Conservation (phyloP, 192 early-diverging fungal species). For the Phycomyces nitens region DNA sequence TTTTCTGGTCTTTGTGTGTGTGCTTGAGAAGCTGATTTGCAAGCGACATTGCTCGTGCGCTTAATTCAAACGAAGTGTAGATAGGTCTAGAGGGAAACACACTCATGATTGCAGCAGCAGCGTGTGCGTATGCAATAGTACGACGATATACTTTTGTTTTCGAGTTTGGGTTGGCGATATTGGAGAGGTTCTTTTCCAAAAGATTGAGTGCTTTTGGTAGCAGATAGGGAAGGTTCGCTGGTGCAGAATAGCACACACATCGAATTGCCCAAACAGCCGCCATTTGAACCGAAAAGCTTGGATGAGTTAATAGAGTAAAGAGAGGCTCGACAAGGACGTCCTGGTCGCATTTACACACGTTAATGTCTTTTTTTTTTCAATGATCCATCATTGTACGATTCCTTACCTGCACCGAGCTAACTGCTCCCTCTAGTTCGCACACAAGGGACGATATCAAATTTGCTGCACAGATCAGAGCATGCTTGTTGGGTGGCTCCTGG, state of each 20-base stretch:
- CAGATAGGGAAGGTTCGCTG: slow-evolving; percentile 57
- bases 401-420: slow-evolving; percentile 52
- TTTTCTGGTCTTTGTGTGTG: slow-evolving; percentile 55
- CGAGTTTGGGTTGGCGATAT: slow-evolving; percentile 50
- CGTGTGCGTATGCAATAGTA: slow-evolving; percentile 60
- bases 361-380: neutral
- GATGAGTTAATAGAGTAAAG: slow-evolving; percentile 62
- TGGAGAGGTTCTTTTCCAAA: slow-evolving; percentile 68
- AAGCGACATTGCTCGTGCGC: slow-evolving; percentile 74
- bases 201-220: slow-evolving; percentile 62
- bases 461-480: slow-evolving; percentile 64
- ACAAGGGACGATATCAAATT: slow-evolving; percentile 72
- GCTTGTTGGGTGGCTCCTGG: slow-evolving; percentile 49
- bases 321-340: slow-evolving; percentile 67
- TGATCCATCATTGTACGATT: too few relatives aligned
- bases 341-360: slow-evolving; percentile 20
- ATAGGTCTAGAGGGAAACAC: slow-evolving; percentile 63
- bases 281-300: slow-evolving; percentile 70
- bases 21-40: slow-evolving; percentile 70
- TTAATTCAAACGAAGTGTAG: slow-evolving; percentile 73
- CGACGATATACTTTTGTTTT: slow-evolving; percentile 43
- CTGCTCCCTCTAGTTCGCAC: slow-evolving; percentile 73
- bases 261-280: slow-evolving; percentile 68
- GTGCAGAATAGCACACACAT: slow-evolving; percentile 63
- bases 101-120: slow-evolving; percentile 64